A percentile compares a stretch with the other conserved stretches of the same genome.
Evolutionary conservation across 306 rosid species (phyloP).

Genomic region (Quillaja saponaria): DNA sequence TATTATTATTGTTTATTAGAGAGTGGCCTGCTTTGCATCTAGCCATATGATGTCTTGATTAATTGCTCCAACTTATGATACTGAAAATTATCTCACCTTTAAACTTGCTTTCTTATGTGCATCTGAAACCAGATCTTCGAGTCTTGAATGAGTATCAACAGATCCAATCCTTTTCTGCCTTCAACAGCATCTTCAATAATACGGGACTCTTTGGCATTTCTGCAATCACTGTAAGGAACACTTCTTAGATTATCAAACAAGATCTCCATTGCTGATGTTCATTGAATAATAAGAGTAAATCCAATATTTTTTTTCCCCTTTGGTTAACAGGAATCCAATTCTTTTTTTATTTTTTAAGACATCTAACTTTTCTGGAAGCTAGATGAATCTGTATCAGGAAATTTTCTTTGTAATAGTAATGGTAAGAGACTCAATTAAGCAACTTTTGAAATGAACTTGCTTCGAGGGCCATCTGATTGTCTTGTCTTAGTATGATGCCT

Average conservation of each 20-base stretch:
- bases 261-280: slow-evolving; percentile 7
- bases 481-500: background rate
- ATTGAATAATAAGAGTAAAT: background rate
- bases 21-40: background rate
- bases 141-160: slow-evolving; percentile 77
- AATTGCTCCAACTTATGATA: background rate
- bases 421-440: too few relatives aligned
- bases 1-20: background rate
- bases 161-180: slow-evolving; percentile 85
- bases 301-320: background rate
- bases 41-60: slow-evolving; percentile 19
- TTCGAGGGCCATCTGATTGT: background rate
- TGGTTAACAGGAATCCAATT: background rate
- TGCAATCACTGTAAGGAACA: slow-evolving; percentile 74
- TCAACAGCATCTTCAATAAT: slow-evolving; percentile 88
- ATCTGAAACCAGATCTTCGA: slow-evolving; percentile 64
- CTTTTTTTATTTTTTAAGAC: background rate
- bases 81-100: slow-evolving; percentile 1
- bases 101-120: slow-evolving; percentile 14
- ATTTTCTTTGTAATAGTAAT: too few relatives aligned
- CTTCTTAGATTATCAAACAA: background rate
- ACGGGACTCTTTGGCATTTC: slow-evolving; percentile 87
- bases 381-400: too few relatives aligned
- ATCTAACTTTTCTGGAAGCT: background rate
- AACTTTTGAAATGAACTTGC: slow-evolving; percentile 1